phyloP scores from a whole-genome alignment of 2,329 filamentous ascomycete species.

The Colletotrichum spinosum region DNA sequence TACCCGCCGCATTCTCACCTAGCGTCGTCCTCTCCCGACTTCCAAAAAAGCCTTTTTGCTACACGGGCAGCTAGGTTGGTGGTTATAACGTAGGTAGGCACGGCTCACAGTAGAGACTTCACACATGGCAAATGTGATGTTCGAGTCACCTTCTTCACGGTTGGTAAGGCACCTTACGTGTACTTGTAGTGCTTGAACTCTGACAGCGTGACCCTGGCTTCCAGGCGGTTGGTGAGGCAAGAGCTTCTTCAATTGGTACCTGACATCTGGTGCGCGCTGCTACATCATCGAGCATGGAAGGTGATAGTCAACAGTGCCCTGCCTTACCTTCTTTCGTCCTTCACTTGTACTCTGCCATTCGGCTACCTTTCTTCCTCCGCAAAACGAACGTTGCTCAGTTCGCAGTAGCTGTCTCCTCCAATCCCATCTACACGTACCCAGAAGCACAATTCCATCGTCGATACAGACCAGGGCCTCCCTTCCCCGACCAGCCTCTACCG shows the following conservation, averaged over 20 bases:
- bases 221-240: too few species aligned
- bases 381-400: neutral
- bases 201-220: too few species aligned
- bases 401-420: neutral
- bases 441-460: conserved; percentile 18
- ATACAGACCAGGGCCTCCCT: conserved; percentile 25
- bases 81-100: too few species aligned
- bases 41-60: neutral
- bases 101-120: conserved; percentile 4
- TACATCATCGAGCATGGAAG: conserved; percentile 16
- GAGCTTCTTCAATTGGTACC: too few species aligned
- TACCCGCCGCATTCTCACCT: conserved; percentile 14
- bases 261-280: too few species aligned
- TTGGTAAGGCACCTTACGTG: too few species aligned
- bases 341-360: neutral
- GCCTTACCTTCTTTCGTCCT: conserved; percentile 1
- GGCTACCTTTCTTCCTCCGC: neutral
- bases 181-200: too few species aligned
- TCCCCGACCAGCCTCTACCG: conserved; percentile 4
- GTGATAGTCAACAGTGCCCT: conserved; percentile 18
- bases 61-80: neutral
- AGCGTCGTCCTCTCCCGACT: neutral
- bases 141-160: conserved; percentile 14
- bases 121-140: conserved; percentile 24
- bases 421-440: neutral